phyloP scores from a whole-genome alignment of 2,329 filamentous ascomycete genomes.

The Dactylellina drechsleri region DNA sequence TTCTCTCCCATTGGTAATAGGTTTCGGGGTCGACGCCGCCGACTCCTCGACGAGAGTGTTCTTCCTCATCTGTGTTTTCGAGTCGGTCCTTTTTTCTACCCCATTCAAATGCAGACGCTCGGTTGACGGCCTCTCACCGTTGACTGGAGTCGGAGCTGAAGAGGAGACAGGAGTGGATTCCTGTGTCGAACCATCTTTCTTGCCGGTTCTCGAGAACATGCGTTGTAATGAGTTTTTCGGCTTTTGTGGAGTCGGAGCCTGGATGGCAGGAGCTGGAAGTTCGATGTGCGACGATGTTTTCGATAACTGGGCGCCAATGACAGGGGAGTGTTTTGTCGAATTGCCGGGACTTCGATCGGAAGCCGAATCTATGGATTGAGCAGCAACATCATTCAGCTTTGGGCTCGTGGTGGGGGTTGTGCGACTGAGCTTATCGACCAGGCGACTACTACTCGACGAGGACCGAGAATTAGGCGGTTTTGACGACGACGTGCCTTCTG shows the following conservation, averaged over 20 bases:
- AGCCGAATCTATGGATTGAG: slow-evolving; percentile 24
- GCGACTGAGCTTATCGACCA: slow-evolving; percentile 45
- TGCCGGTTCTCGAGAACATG: slow-evolving; percentile 51
- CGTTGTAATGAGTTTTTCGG: slow-evolving; percentile 43
- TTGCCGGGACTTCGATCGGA: slow-evolving; percentile 43
- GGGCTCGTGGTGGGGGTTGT: slow-evolving; percentile 48
- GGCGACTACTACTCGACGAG: slow-evolving; percentile 43
- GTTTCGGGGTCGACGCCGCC: slow-evolving; percentile 2
- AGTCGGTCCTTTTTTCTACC: slow-evolving; percentile 25
- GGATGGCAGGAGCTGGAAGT: slow-evolving; percentile 47
- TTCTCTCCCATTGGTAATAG: slow-evolving; percentile 17
- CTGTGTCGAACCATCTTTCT: slow-evolving; percentile 10
- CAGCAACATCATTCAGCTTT: slow-evolving; percentile 43
- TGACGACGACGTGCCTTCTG: slow-evolving; percentile 39
- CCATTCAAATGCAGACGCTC: slow-evolving; percentile 33
- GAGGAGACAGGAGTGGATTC: slow-evolving; percentile 13
- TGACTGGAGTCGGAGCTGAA: slow-evolving; percentile 36
- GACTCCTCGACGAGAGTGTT: slow-evolving; percentile 38
- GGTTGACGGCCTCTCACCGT: slow-evolving; percentile 40
- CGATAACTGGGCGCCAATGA: slow-evolving; percentile 52
- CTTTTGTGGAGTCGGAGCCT: slow-evolving; percentile 44
- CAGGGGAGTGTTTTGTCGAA: slow-evolving; percentile 47
- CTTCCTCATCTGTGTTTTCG: slow-evolving; percentile 33
- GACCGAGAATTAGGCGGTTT: slow-evolving; percentile 55
- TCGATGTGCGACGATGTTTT: slow-evolving; percentile 49